Evolutionary conservation across 1,284 basidiomycete genomes (phyloP).

Genomic region (Sanghuangporus baumii): DNA sequence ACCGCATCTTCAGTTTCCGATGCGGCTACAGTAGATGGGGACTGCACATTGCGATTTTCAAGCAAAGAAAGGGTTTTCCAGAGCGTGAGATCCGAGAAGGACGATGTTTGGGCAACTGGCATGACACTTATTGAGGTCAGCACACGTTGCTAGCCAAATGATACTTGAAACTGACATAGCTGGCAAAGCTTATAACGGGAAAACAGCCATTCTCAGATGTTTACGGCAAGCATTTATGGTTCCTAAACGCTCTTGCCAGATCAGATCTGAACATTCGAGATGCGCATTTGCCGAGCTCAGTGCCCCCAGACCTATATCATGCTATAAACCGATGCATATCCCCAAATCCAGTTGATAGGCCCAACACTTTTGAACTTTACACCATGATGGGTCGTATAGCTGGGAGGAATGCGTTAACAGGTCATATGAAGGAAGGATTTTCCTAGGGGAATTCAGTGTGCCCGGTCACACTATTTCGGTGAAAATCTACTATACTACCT

Average conservation of each 20-base stretch:
- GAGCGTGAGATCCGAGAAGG: not conserved
- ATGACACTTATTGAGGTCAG: conserved; percentile 10
- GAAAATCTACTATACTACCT: not conserved
- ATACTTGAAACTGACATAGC: not conserved
- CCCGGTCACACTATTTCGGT: not conserved
- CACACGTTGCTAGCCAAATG: not conserved
- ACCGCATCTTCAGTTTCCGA: not conserved
- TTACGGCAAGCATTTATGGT: not conserved
- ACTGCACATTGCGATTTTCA: conserved; percentile 1
- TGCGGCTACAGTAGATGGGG: not conserved
- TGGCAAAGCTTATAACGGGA: conserved; percentile 3
- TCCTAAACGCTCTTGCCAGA: not conserved
- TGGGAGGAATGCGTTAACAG: not conserved
- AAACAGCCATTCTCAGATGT: not conserved
- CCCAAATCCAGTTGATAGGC: not conserved
- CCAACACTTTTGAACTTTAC: conserved; percentile 8
- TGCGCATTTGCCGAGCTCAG: not conserved
- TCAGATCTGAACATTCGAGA: not conserved
- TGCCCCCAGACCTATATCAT: not conserved
- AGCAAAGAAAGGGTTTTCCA: conserved; percentile 5
- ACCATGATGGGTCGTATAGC: conserved; percentile 5
- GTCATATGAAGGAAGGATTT: not conserved
- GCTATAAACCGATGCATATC: conserved; percentile 1
- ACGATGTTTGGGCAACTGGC: conserved; percentile 10
- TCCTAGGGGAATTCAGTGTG: not conserved